Evolutionary conservation across 345 rosid species (phyloP).

Genomic region (Erodium maritimum): DNA sequence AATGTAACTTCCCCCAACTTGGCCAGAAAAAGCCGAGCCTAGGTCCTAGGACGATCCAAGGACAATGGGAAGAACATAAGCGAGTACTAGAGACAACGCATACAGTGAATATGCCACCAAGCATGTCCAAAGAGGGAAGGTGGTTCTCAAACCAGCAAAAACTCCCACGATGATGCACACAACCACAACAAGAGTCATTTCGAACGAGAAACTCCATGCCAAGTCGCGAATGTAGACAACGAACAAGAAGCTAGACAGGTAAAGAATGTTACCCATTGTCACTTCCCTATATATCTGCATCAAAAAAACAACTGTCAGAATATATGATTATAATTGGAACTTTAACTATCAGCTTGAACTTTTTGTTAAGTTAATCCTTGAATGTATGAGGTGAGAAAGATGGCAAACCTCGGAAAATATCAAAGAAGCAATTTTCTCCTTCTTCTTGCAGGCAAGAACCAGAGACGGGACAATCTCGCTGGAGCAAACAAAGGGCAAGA

Average conservation of each 20-base stretch:
- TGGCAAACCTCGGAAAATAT: conserved; percentile 28
- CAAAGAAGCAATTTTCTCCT: conserved; percentile 21
- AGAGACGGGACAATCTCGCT: conserved; percentile 30
- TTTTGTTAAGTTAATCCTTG: too few relatives aligned
- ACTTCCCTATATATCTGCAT: conserved; percentile 9
- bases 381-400: too few relatives aligned
- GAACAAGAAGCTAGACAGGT: conserved; percentile 4
- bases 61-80: conserved; percentile 1
- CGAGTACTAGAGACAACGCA: conserved; percentile 7
- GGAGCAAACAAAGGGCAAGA: conserved; percentile 27
- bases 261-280: conserved; percentile 7
- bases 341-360: too few relatives aligned
- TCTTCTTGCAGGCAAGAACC: conserved; percentile 26
- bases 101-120: conserved; percentile 5
- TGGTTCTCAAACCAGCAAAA: not conserved
- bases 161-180: conserved; percentile 5
- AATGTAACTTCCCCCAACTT: too few relatives aligned
- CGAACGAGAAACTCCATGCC: conserved; percentile 8
- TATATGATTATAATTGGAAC: too few relatives aligned
- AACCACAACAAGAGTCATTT: not conserved
- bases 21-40: not conserved
- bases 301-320: too few relatives aligned
- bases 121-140: conserved; percentile 9
- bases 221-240: conserved; percentile 4
- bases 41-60: conserved; percentile 9